Evolutionary conservation across 2,329 filamentous ascomycete species (phyloP).

Genomic region (Pestalotiopsis sp.): DNA sequence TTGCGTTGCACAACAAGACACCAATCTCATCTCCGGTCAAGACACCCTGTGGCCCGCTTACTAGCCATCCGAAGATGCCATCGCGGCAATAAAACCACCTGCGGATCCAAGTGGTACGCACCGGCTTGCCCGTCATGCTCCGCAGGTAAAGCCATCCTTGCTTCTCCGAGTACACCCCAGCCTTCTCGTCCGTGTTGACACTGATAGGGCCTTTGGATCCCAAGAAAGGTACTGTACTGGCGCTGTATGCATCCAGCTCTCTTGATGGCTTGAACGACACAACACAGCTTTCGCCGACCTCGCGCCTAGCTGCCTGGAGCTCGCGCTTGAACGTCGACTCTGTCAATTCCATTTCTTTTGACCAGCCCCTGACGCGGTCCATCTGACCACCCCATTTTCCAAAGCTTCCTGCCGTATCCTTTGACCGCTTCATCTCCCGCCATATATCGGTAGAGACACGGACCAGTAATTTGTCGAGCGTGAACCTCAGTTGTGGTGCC

Average conservation of each 20-base stretch:
- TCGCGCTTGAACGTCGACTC: constrained; percentile 82
- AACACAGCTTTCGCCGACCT: constrained; percentile 79
- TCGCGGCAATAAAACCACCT: constrained; percentile 96
- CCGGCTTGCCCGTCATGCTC: constrained; percentile 81
- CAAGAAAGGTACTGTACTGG: constrained; percentile 86
- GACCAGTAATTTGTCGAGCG: constrained; percentile 84
- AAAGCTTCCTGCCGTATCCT: constrained; percentile 66
- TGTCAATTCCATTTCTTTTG: constrained; percentile 88
- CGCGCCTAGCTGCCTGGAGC: constrained; percentile 73
- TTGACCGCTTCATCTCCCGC: constrained; percentile 76
- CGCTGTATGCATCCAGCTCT: constrained; percentile 89
- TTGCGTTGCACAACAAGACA: constrained; percentile 88
- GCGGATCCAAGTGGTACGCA: constrained; percentile 83
- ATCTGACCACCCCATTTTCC: constrained; percentile 75
- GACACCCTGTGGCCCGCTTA: constrained; percentile 82
- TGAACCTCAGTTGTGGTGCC: constrained; percentile 80
- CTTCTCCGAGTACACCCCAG: constrained; percentile 67
- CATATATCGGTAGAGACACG: constrained; percentile 83
- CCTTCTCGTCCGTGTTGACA: constrained; percentile 54
- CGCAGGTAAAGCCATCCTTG: constrained; percentile 93
- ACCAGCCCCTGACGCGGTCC: constrained; percentile 90
- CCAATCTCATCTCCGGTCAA: constrained; percentile 96
- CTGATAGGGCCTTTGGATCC: constrained; percentile 69
- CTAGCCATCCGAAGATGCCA: constrained; percentile 92
- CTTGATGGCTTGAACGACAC: constrained; percentile 75